Conservation (phyloP, 352 stramenopile species). For the Blastocystis sp. region DNA sequence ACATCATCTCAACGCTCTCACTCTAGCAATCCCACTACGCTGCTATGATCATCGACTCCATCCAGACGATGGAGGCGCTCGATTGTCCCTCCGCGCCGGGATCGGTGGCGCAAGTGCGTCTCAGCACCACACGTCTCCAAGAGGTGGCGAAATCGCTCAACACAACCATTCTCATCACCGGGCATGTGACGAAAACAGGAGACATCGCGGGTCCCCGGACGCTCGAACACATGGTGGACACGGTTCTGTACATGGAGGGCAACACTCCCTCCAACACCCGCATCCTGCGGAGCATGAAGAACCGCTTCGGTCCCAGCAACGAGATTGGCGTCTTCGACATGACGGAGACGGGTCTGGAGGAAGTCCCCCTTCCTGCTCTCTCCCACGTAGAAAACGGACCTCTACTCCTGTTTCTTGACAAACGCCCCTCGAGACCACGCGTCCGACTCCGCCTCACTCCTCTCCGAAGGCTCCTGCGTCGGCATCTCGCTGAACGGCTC, state of each 20-base stretch:
- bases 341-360: slow-evolving; percentile 33
- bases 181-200: slow-evolving; percentile 53
- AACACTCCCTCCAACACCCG: background rate
- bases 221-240: slow-evolving; percentile 51
- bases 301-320: slow-evolving; percentile 23
- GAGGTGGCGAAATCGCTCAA: slow-evolving; percentile 46
- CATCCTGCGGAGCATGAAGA: slow-evolving; percentile 46
- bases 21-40: background rate
- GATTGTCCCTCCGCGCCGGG: slow-evolving; percentile 4
- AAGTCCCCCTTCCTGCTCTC: background rate
- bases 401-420: slow-evolving; percentile 32
- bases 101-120: slow-evolving; percentile 4
- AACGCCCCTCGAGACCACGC: background rate
- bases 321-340: slow-evolving; percentile 54
- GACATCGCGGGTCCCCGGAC: slow-evolving; percentile 50
- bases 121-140: slow-evolving; percentile 42
- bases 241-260: slow-evolving; percentile 54
- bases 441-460: background rate
- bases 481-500: slow-evolving; percentile 45
- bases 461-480: slow-evolving; percentile 21
- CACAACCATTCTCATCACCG: slow-evolving; percentile 26
- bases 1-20: background rate
- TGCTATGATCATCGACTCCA: slow-evolving; percentile 36
- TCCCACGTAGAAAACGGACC: slow-evolving; percentile 23
- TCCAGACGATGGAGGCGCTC: slow-evolving; percentile 33